Percentiles rank a stretch among this genome's conserved stretches.
Evolutionary conservation across 768 basidiomycete genomes (phyloP).

Genomic region (Phaeolepiota aurea): DNA sequence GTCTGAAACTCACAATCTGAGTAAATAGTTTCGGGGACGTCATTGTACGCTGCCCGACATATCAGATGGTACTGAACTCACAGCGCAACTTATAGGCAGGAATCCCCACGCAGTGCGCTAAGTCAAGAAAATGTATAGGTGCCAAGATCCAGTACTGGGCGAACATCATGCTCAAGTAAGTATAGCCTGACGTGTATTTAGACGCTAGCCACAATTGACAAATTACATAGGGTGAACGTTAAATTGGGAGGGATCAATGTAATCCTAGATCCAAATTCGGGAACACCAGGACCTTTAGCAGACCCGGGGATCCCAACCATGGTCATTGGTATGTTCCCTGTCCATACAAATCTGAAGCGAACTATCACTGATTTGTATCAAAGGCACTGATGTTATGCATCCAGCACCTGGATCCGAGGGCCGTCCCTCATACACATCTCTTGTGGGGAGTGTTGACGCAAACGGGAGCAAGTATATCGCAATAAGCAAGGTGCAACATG

Average conservation of each 20-base stretch:
- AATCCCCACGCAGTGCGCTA: conserved; percentile 76
- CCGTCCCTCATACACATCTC: conserved; percentile 67
- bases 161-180: conserved; percentile 75
- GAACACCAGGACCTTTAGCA: conserved; percentile 38
- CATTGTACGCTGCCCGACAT: conserved; percentile 13
- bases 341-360: conserved; percentile 24
- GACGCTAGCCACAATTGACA: neutral
- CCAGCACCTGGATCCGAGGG: conserved; percentile 67
- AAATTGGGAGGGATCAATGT: conserved; percentile 81
- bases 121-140: conserved; percentile 47
- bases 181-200: conserved; percentile 3
- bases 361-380: neutral
- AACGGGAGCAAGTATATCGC: conserved; percentile 59
- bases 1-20: neutral
- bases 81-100: conserved; percentile 44
- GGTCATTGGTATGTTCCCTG: conserved; percentile 52
- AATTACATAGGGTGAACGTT: conserved; percentile 55
- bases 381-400: conserved; percentile 75
- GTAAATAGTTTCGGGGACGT: conserved; percentile 56
- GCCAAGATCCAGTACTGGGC: conserved; percentile 76
- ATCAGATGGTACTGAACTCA: too few species aligned
- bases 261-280: conserved; percentile 56
- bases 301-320: conserved; percentile 69
- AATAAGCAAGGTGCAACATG: conserved; percentile 46
- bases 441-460: conserved; percentile 70